Evolutionary conservation across 768 basidiomycete genomes (phyloP).

Genomic region (Lactarius tabidus): DNA sequence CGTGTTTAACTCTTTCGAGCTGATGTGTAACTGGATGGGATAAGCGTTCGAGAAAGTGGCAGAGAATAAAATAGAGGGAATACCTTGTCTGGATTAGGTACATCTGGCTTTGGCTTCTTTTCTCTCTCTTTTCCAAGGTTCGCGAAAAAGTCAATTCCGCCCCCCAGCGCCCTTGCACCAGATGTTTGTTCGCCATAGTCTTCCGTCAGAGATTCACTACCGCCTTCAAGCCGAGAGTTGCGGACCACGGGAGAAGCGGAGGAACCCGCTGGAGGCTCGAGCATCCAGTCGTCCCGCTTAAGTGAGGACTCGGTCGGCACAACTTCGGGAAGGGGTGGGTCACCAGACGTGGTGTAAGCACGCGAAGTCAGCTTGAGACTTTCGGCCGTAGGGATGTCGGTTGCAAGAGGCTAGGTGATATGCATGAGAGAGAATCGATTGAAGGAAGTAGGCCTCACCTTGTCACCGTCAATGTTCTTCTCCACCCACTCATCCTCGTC

Average conservation of each 20-base stretch:
- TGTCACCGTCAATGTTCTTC: constrained; percentile 78
- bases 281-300: constrained; percentile 89
- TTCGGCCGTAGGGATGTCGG: constrained; percentile 73
- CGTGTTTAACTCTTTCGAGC: constrained; percentile 59
- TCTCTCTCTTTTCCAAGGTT: constrained; percentile 75
- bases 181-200: constrained; percentile 53
- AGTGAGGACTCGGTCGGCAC: constrained; percentile 46
- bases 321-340: constrained; percentile 45
- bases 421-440: constrained; percentile 8
- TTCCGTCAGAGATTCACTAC: constrained; percentile 57
- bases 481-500: constrained; percentile 86
- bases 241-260: constrained; percentile 29
- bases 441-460: constrained; percentile 38
- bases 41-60: not conserved
- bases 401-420: constrained; percentile 49
- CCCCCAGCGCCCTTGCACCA: constrained; percentile 46
- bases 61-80: constrained; percentile 12
- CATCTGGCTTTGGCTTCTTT: constrained; percentile 55
- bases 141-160: constrained; percentile 85
- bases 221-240: constrained; percentile 26
- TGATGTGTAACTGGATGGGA: constrained; percentile 50
- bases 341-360: constrained; percentile 43
- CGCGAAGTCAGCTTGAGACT: constrained; percentile 66
- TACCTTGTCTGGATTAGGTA: constrained; percentile 72
- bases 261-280: constrained; percentile 41